These are phyloP conservation scores for Sisymbrium irio DNA, from an alignment of 345 rosid species.

Conservation along the genomic window DNA sequence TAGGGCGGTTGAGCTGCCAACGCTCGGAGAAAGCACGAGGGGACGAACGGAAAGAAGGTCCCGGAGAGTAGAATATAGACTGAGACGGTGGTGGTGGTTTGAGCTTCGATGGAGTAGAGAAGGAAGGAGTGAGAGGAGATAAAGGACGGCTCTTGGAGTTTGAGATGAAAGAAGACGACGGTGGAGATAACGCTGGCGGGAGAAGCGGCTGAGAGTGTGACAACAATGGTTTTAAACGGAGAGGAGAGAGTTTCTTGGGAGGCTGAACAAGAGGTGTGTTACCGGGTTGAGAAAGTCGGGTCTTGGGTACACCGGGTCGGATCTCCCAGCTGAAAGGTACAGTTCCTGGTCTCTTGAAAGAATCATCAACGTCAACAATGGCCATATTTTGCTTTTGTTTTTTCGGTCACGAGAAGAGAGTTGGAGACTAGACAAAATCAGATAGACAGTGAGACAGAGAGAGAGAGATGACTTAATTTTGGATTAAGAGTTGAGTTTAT, in stretches of 20 bases:
- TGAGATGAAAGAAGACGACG: conserved; percentile 35
- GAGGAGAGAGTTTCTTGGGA: conserved; percentile 36
- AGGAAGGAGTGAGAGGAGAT: conserved; percentile 32
- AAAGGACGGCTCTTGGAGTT: conserved; percentile 24
- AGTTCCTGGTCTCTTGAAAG: conserved; percentile 73
- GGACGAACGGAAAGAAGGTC: conserved; percentile 60
- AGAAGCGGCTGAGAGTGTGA: conserved; percentile 33
- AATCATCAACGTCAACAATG: conserved; percentile 48
- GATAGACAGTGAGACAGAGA: neutral
- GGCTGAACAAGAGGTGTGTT: conserved; percentile 19
- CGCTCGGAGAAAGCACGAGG: conserved; percentile 60
- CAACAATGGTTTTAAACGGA: conserved; percentile 32
- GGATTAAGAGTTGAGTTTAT: conserved; percentile 19
- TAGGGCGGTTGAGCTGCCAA: conserved; percentile 48
- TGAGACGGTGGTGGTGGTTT: conserved; percentile 72
- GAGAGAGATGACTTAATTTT: neutral
- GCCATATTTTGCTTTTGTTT: conserved; percentile 2
- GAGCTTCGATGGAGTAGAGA: conserved; percentile 41
- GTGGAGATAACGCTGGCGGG: conserved; percentile 30
- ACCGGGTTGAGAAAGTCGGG: conserved; percentile 18
- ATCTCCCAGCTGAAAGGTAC: conserved; percentile 96
- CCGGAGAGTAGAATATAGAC: conserved; percentile 40
- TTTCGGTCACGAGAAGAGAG: neutral
- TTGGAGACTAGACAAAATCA: neutral
- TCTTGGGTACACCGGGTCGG: conserved; percentile 92